Evolutionary conservation across 352 stramenopile genomes (phyloP).

Genomic region (Labyrinthula sp.): DNA sequence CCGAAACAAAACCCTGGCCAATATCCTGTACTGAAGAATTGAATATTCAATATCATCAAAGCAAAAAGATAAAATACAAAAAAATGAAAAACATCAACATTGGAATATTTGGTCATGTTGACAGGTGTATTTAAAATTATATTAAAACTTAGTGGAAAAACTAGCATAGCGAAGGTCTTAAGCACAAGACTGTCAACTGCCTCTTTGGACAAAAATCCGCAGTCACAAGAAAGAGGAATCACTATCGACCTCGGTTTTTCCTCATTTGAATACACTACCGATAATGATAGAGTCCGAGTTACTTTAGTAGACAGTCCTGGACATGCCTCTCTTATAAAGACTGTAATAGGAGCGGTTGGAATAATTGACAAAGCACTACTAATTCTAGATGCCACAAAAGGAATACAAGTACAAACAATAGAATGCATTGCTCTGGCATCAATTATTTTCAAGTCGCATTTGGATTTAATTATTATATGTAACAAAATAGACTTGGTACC

Average conservation of each 20-base stretch:
- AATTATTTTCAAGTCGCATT: constrained; percentile 57
- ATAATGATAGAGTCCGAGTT: constrained; percentile 55
- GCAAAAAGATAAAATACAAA: no score
- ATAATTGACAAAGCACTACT: constrained; percentile 94
- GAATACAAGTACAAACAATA: constrained; percentile 89
- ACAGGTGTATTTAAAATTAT: no score
- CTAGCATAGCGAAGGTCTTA: constrained; percentile 74
- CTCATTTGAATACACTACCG: constrained; percentile 66
- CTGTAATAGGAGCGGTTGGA: constrained; percentile 89
- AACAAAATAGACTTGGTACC: constrained; percentile 92
- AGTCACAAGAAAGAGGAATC: constrained; percentile 83
- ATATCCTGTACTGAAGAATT: no score
- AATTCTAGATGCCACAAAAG: constrained; percentile 83
- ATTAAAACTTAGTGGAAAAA: no score
- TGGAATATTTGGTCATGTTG: constrained; percentile 89
- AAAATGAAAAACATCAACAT: constrained; percentile 89
- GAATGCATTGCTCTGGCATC: constrained; percentile 82
- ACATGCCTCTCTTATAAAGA: constrained; percentile 90
- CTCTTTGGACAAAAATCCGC: constrained; percentile 87
- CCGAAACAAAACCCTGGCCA: no score
- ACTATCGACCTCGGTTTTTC: constrained; percentile 96
- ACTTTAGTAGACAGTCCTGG: constrained; percentile 83
- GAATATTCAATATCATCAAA: no score
- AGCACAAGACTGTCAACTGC: constrained; percentile 89
- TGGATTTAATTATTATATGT: constrained; percentile 69